These are phyloP conservation scores for Spatholobus suberectus DNA, from an alignment of 306 rosid genomes.

Conservation along the genomic window DNA sequence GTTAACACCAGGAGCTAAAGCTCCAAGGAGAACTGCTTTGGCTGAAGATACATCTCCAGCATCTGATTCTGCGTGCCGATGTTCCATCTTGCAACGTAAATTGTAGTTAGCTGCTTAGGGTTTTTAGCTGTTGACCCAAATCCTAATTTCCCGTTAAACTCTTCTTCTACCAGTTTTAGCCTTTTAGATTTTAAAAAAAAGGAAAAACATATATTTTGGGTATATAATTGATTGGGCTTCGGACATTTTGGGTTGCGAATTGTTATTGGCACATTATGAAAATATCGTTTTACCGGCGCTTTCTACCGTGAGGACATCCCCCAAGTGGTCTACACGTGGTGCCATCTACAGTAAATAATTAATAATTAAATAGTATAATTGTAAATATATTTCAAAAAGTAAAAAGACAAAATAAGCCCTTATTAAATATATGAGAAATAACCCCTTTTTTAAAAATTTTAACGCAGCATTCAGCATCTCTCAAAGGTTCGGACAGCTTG, in stretches of 20 bases:
- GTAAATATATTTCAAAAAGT: too few relatives aligned
- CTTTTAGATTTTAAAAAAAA: neutral
- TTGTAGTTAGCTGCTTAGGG: conserved; percentile 25
- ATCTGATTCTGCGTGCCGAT: conserved; percentile 35
- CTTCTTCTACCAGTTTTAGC: neutral
- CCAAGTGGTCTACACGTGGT: too few relatives aligned
- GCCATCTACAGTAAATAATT: too few relatives aligned
- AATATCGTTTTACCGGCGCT: too few relatives aligned
- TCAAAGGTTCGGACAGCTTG: too few relatives aligned
- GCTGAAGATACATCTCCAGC: conserved; percentile 71
- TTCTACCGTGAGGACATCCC: too few relatives aligned
- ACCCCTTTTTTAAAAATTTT: too few relatives aligned
- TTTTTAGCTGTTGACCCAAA: neutral
- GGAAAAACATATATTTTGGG: neutral
- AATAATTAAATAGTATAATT: too few relatives aligned
- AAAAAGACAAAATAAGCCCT: too few relatives aligned
- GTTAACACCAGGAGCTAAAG: conserved; percentile 91
- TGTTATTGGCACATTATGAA: too few relatives aligned
- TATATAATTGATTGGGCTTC: neutral
- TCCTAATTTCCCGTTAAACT: neutral
- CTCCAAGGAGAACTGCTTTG: conserved; percentile 82
- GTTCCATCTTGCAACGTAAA: conserved; percentile 48
- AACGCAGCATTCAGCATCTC: too few relatives aligned
- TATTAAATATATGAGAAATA: too few relatives aligned
- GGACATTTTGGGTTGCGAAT: neutral